Percentiles rank a stretch among this genome's conserved stretches.
Conservation (phyloP, 83 land plant genomes). For the Larix sibirica region DNA sequence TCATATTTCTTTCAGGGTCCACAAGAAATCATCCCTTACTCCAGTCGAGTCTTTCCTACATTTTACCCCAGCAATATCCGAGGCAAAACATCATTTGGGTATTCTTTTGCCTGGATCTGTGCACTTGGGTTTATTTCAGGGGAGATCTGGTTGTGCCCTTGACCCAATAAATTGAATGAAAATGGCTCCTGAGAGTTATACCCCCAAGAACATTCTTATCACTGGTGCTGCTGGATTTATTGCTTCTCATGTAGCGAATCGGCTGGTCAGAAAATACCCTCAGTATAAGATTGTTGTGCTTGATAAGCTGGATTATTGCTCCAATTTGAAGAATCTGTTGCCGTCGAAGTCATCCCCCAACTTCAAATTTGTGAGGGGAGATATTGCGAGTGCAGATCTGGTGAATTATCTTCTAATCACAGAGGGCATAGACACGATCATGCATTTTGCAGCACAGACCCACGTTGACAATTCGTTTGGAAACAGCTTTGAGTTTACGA, state of each 20-base stretch:
- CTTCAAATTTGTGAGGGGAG: constrained; percentile 77
- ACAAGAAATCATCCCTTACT: too few species aligned
- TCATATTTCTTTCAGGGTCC: too few species aligned
- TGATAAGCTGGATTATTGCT: constrained; percentile 82
- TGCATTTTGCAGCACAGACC: constrained; percentile 78
- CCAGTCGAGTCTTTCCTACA: too few species aligned
- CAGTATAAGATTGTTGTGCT: constrained; percentile 74
- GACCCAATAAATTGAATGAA: neutral
- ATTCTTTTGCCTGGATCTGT: neutral
- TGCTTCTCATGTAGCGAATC: constrained; percentile 63
- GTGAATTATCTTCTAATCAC: constrained; percentile 66
- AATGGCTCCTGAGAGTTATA: constrained; percentile 23
- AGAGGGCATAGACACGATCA: constrained; percentile 71
- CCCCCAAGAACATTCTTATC: constrained; percentile 67
- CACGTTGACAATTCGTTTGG: constrained; percentile 76
- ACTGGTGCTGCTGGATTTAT: constrained; percentile 81
- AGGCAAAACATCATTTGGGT: too few species aligned
- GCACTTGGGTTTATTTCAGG: neutral
- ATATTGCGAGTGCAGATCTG: constrained; percentile 69
- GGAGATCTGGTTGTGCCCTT: neutral
- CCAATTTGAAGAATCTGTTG: constrained; percentile 59
- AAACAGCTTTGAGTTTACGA: constrained; percentile 71
- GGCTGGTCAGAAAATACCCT: constrained; percentile 56
- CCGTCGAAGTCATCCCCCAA: constrained; percentile 55
- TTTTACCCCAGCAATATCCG: too few species aligned